Evolutionary conservation across 2,329 filamentous ascomycete genomes (phyloP).

Genomic region (Helotiales sp.): DNA sequence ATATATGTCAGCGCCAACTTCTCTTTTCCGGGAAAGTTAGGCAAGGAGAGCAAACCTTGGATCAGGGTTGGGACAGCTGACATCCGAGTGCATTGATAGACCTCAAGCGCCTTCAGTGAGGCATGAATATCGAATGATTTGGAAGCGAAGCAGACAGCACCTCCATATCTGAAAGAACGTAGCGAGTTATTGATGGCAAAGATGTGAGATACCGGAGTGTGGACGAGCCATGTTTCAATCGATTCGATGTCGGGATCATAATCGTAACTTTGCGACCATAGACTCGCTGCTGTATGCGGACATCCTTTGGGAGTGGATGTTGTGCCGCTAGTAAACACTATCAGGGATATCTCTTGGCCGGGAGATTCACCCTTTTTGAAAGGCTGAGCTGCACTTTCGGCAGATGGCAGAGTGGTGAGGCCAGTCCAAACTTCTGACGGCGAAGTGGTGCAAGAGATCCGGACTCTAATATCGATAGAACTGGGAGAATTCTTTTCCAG

Average conservation of each 20-base stretch:
- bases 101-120: constrained; percentile 54
- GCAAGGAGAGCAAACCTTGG: constrained; percentile 9
- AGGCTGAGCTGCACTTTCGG: not conserved
- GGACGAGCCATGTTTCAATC: constrained; percentile 7
- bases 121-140: constrained; percentile 64
- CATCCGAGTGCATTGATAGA: constrained; percentile 53
- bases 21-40: not conserved
- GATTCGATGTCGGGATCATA: too few relatives aligned
- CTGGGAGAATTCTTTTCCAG: not conserved
- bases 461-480: not conserved
- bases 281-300: not conserved
- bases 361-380: not conserved
- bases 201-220: constrained; percentile 12
- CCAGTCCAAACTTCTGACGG: not conserved
- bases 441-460: not conserved
- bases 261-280: constrained; percentile 4
- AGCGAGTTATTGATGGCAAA: constrained; percentile 7
- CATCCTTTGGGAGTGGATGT: constrained; percentile 12
- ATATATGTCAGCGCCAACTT: constrained; percentile 2
- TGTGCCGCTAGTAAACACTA: constrained; percentile 15
- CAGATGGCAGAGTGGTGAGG: not conserved
- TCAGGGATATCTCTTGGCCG: constrained; percentile 6
- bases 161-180: constrained; percentile 9
- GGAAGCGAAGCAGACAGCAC: constrained; percentile 62
- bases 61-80: constrained; percentile 67